Base-by-base conservation (phyloP, 805 yeast genomes). In the Saturnispora sekii region DNA sequence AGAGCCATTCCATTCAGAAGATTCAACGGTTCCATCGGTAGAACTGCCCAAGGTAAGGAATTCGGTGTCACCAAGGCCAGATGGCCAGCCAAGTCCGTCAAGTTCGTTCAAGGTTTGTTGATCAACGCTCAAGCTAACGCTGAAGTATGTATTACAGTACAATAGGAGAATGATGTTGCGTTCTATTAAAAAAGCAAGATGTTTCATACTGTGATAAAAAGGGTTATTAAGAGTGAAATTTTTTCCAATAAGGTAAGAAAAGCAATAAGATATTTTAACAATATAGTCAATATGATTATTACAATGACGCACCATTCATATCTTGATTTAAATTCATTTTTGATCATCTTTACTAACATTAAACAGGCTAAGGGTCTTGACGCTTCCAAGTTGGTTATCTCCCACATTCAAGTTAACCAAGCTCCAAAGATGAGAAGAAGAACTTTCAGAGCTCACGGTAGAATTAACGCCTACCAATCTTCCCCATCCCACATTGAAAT, bases 391-490 rank as follows among this genome's bases (percentile, higher is more conserved):
- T 84, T 93, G 70, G 84, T 83, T 76, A 80, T 93, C 67, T 82
- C 95, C 62, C 97, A 93, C 85, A 90, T 93, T 70, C 98, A 93
- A 81, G 98, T 90, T 68, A 93, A 93, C 95, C 96, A 88, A 73
- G 98, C 98, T 66, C 98, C 99, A 77, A 88, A 88, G 78, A 95
- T 87, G 79, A 93, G 97, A 82, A 90, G 99, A 81, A 88, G 99
- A 79, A 93, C 98, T 68, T 93, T 78, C 96, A 89, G 99, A 84
- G 99, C 99, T 66, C 97, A 90, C 84, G 99, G 99, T 85, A 93
- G 98, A 84, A 86, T 88, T 72, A 93, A 90, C 77, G 95, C 96
- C 66, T 93, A 88, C 93, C 94, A 88, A 79, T 86, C 97, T 52
- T 78, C 89, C 65, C 98, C 98, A 70, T 89, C 94, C 66, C 99